phyloP scores from a whole-genome alignment of 441 rosid species.

The Pelargonium australe region DNA sequence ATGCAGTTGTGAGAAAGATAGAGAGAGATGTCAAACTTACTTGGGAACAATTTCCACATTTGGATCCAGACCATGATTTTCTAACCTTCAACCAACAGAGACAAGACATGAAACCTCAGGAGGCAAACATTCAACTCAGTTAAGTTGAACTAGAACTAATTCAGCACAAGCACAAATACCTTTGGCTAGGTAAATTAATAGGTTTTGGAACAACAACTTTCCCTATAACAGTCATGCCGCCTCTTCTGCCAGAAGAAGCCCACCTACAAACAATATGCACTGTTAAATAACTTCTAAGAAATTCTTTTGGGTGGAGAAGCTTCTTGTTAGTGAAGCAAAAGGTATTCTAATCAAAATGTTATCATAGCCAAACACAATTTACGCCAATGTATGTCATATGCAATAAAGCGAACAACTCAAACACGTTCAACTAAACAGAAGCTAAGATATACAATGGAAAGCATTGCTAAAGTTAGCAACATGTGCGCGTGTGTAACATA shows the following conservation, averaged over 20 bases:
- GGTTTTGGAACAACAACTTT: conserved; percentile 98
- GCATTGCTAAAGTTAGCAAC: too few relatives aligned
- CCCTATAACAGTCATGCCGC: conserved; percentile 87
- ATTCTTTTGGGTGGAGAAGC: conserved; percentile 19
- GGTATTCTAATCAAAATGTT: neutral
- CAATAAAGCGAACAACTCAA: neutral
- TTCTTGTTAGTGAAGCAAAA: neutral
- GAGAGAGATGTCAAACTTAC: conserved; percentile 46
- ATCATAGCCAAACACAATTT: neutral
- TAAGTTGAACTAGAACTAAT: conserved; percentile 3
- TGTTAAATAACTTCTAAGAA: conserved; percentile 1
- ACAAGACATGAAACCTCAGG: conserved; percentile 10
- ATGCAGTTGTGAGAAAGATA: neutral
- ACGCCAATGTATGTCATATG: neutral
- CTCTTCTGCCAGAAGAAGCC: conserved; percentile 68
- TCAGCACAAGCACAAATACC: conserved; percentile 41
- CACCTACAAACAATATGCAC: conserved; percentile 42
- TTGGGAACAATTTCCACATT: conserved; percentile 98
- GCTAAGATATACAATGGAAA: too few relatives aligned
- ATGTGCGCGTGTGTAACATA: too few relatives aligned
- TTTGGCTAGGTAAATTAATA: conserved; percentile 94
- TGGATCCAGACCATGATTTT: conserved; percentile 93
- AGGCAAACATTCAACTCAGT: neutral
- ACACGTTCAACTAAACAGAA: too few relatives aligned
- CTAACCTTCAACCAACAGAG: conserved; percentile 62